Evolutionary conservation across 257 asterid genomes (phyloP), one percentile per base, ranked within the genome.

Genomic region (Solanum corneliomulleri): DNA sequence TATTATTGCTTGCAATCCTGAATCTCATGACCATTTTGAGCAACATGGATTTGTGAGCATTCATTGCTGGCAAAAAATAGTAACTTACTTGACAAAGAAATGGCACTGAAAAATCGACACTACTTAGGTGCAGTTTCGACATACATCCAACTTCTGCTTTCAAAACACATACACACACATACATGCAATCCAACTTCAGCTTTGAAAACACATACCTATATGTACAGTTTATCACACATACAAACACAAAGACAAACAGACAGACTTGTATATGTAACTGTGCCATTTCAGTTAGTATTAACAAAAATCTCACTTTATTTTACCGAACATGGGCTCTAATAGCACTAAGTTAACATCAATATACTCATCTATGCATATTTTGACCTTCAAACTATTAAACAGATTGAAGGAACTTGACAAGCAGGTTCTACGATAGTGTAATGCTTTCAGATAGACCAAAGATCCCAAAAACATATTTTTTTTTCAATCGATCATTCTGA

Each of bases 11-110:
- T 23, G 70, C 98, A 97, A 89, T 94, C 94, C 86, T 94, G 94
- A 89, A 97, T 94, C 35, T 94, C 89, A 70, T 97, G 96, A 52
- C 96, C 98, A 14, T 45, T 86, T 75, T 81, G 91, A 81, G 95
- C 97, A 23, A 97, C 90, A 83, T 91, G 98, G 87, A 97, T 92
- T 89, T 91, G 97, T 16, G 97, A 91, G 93, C 99, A 95, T 85
- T 94, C 97, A 64, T 97, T 96, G 98, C 92, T 89, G 74, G 72
- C 52, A 88, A 64, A 78, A 35, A 76, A 76, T 29, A 62, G 76
- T 85, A 47, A 72, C 66, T 89, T 47, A 89, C 85, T 82, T 74
- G 56, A 45, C 23, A 62, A 58, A 15, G 18, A 68, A 75, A 41
- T 41, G 82, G 69, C 75, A 39, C 15, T 62, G 69, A 4, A 62